Evolutionary conservation across 2,329 filamentous ascomycete species (phyloP).

Genomic region (Colletotrichum brevisporum): DNA sequence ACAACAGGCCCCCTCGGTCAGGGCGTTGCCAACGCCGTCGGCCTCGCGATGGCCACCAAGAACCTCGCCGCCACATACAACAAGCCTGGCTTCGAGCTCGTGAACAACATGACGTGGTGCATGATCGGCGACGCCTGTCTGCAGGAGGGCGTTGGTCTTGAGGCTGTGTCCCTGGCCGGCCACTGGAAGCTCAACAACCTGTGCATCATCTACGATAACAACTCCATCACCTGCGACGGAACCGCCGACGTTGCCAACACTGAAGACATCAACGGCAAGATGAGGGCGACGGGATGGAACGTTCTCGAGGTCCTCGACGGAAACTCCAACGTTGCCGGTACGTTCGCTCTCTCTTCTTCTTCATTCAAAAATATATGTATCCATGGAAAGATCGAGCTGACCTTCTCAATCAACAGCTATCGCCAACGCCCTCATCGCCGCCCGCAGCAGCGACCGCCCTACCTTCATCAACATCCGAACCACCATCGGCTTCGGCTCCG

Average conservation of each 20-base stretch:
- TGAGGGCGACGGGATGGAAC: constrained; percentile 68
- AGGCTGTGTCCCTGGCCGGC: constrained; percentile 69
- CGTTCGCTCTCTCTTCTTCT: background rate
- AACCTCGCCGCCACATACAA: constrained; percentile 69
- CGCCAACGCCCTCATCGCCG: constrained; percentile 60
- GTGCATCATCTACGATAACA: constrained; percentile 72
- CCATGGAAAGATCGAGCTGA: background rate
- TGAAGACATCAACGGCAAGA: constrained; percentile 70
- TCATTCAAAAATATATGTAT: too few relatives aligned
- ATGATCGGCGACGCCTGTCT: constrained; percentile 72
- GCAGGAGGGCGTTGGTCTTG: constrained; percentile 69
- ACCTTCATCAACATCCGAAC: constrained; percentile 72
- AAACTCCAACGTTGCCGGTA: constrained; percentile 61
- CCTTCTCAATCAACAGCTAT: constrained; percentile 43
- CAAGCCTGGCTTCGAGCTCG: constrained; percentile 59
- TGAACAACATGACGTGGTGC: constrained; percentile 67
- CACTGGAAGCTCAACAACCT: constrained; percentile 70
- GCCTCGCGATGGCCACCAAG: constrained; percentile 70
- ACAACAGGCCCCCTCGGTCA: constrained; percentile 72
- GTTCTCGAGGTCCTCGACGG: constrained; percentile 68
- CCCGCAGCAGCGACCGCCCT: constrained; percentile 62
- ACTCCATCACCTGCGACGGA: constrained; percentile 72
- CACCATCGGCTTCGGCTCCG: constrained; percentile 66
- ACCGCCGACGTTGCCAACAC: constrained; percentile 66
- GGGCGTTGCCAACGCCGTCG: constrained; percentile 71